phyloP scores from a whole-genome alignment of 2,329 filamentous ascomycete genomes.

The Colletotrichum limetticola region DNA sequence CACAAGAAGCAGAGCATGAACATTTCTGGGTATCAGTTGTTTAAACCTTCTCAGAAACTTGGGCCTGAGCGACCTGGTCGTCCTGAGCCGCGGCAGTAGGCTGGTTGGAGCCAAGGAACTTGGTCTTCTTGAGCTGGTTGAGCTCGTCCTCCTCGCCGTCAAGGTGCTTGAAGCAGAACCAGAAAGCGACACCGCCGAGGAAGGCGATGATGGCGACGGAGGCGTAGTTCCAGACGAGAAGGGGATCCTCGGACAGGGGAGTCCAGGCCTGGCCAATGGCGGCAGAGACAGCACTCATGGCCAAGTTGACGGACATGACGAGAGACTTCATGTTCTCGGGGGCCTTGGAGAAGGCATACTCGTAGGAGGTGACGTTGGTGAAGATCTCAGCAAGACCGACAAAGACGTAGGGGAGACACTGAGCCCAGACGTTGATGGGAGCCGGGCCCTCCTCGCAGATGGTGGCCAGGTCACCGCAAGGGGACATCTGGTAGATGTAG shows the following conservation, averaged over 20 bases:
- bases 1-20: not conserved
- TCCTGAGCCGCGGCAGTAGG: slow-evolving; percentile 41
- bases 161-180: slow-evolving; percentile 73
- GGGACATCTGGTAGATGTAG: slow-evolving; percentile 72
- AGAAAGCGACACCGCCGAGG: slow-evolving; percentile 73
- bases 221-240: slow-evolving; percentile 79
- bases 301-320: slow-evolving; percentile 76
- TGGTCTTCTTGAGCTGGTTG: slow-evolving; percentile 67
- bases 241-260: slow-evolving; percentile 69
- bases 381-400: slow-evolving; percentile 65
- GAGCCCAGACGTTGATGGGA: slow-evolving; percentile 73
- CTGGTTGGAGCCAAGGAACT: slow-evolving; percentile 53
- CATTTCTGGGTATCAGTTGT: not conserved
- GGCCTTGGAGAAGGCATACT: slow-evolving; percentile 82
- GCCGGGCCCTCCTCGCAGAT: slow-evolving; percentile 60
- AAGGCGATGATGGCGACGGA: slow-evolving; percentile 71
- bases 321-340: slow-evolving; percentile 84
- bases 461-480: slow-evolving; percentile 67
- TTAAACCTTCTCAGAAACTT: slow-evolving; percentile 27
- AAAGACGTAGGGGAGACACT: slow-evolving; percentile 62
- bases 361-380: slow-evolving; percentile 69
- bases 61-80: not conserved
- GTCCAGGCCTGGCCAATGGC: slow-evolving; percentile 78
- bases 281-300: slow-evolving; percentile 76
- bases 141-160: slow-evolving; percentile 75